Conservation (phyloP, 2,329 filamentous ascomycete genomes). For the Tolypocladium cylindrosporum region DNA sequence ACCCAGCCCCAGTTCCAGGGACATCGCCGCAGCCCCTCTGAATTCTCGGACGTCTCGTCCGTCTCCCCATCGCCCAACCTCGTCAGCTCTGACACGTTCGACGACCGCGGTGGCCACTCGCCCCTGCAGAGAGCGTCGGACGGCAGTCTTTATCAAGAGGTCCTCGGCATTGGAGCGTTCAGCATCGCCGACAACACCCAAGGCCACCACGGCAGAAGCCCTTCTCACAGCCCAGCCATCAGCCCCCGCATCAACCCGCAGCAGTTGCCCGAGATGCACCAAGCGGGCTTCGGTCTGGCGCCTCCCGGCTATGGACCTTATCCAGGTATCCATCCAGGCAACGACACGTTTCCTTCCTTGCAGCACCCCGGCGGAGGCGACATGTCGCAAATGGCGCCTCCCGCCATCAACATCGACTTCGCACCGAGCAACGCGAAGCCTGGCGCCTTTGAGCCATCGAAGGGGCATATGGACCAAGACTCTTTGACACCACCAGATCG, state of each 20-base stretch:
- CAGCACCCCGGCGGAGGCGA: constrained; percentile 41
- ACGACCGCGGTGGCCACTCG: constrained; percentile 61
- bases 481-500: constrained; percentile 74
- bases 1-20: constrained; percentile 56
- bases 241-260: constrained; percentile 52
- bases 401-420: constrained; percentile 89
- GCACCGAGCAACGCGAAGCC: constrained; percentile 57
- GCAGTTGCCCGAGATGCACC: constrained; percentile 41
- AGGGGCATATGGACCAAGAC: constrained; percentile 59
- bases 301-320: constrained; percentile 27
- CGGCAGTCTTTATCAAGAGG: constrained; percentile 62
- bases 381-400: constrained; percentile 74
- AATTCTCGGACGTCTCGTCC: constrained; percentile 84
- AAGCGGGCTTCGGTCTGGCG: constrained; percentile 34
- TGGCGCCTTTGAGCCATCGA: constrained; percentile 36
- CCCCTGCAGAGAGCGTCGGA: constrained; percentile 72
- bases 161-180: constrained; percentile 69
- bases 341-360: constrained; percentile 44
- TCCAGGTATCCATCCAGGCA: constrained; percentile 25
- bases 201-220: constrained; percentile 62
- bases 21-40: constrained; percentile 82
- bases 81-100: constrained; percentile 68
- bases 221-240: constrained; percentile 63
- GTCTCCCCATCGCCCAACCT: constrained; percentile 77
- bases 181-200: constrained; percentile 68